phyloP scores from a whole-genome alignment of 179 eudicot species.

The Pouteria campechiana region DNA sequence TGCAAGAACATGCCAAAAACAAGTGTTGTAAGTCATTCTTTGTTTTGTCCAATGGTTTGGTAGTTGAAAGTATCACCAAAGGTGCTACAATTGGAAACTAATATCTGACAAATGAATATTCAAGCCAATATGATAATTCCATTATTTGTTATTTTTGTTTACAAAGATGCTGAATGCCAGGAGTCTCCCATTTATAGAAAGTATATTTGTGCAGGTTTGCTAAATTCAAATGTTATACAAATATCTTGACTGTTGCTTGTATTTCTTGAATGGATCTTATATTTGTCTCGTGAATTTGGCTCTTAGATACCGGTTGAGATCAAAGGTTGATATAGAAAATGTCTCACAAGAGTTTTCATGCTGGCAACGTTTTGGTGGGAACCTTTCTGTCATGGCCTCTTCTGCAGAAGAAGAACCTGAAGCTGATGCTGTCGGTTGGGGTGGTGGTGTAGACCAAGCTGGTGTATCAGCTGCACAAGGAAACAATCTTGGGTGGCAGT shows the following conservation, averaged over 20 bases:
- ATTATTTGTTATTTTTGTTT: too few species aligned
- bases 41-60: too few species aligned
- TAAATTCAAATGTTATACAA: too few species aligned
- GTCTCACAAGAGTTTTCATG: slow-evolving; percentile 55
- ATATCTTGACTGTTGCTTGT: not conserved
- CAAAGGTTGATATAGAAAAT: slow-evolving; percentile 83
- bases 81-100: too few species aligned
- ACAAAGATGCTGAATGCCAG: too few species aligned
- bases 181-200: too few species aligned
- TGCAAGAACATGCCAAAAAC: too few species aligned
- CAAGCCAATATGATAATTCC: too few species aligned
- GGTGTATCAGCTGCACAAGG: slow-evolving; percentile 59
- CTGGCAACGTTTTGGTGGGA: slow-evolving; percentile 80
- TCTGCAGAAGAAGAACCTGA: slow-evolving; percentile 60
- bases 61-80: too few species aligned
- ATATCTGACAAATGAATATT: too few species aligned
- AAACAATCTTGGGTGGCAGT: slow-evolving; percentile 57
- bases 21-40: too few species aligned
- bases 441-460: slow-evolving; percentile 46
- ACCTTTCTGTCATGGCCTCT: slow-evolving; percentile 21
- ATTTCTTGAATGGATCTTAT: not conserved
- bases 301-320: slow-evolving; percentile 74
- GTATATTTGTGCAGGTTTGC: too few species aligned
- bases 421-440: slow-evolving; percentile 67
- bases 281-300: not conserved